Base-by-base conservation (phyloP, 2,329 filamentous ascomycete genomes). In the Fusarium domesticum region DNA sequence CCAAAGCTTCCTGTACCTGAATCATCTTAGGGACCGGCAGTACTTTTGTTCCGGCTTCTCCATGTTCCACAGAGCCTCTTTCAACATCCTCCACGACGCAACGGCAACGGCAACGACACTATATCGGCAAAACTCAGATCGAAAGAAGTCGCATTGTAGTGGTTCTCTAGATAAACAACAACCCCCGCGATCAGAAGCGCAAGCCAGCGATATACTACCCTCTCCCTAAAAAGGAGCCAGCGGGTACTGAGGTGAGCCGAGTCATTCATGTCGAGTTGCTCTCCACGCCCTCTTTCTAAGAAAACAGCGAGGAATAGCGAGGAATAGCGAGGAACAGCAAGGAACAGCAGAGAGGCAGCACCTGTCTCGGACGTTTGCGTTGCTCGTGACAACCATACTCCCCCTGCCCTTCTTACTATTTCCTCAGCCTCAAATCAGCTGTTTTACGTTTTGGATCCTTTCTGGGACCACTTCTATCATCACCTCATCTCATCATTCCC, bases 331-430 rank as follows among this genome's bases (percentile, higher is more conserved):
- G n/a, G n/a, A n/a, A n/a, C n/a, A n/a, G n/a, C n/a, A n/a, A n/a
- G n/a, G n/a, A n/a, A n/a, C n/a, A n/a, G n/a, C n/a, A n/a, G n/a
- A n/a, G n/a, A n/a, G n/a, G n/a, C n/a, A n/a, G 45, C 53, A 48
- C 51, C 43, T 57, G 54, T 53, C 48, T 48, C 48, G 48, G 52
- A 45, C 46, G 53, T 50, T 45, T 46, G 56, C 51, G 58, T 63
- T 63, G 58, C 61, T 63, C 56, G 58, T 59, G 58, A 64, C 56
- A 61, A 57, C 59, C 53, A 50, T n/a, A n/a, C n/a, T n/a, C n/a
- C n/a, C n/a, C n/a, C n/a, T n/a, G n/a, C n/a, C n/a, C n/a, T n/a
- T n/a, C n/a, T n/a, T n/a, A n/a, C n/a, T n/a, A n/a, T 49, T 36
- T 47, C 10, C 20, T 23, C 20, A 23, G 20, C 20, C 20, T 28